Evolutionary conservation across 805 yeast genomes (phyloP).

Genomic region (Lachancea kluyveri): DNA sequence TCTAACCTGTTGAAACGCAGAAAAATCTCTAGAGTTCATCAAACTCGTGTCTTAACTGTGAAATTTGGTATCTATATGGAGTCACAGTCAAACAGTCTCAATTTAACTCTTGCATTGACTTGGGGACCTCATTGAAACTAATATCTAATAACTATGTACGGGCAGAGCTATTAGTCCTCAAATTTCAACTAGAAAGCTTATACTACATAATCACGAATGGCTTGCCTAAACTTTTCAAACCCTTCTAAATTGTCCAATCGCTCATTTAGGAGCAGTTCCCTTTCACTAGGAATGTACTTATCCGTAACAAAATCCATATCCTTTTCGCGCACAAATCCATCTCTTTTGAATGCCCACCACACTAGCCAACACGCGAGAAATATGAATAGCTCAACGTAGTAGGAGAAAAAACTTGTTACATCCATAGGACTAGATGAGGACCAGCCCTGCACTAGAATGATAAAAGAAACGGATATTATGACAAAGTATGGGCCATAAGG

Average conservation of each 20-base stretch:
- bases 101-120: too few species aligned
- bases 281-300: slow-evolving; percentile 43
- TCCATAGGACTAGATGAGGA: slow-evolving; percentile 42
- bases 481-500: slow-evolving; percentile 46
- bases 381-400: slow-evolving; percentile 41
- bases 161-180: too few species aligned
- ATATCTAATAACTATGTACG: too few species aligned
- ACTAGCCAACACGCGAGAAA: slow-evolving; percentile 40
- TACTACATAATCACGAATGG: slow-evolving; percentile 15
- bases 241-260: slow-evolving; percentile 37
- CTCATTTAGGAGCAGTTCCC: slow-evolving; percentile 38
- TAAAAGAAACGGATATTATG: slow-evolving; percentile 37
- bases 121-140: too few species aligned
- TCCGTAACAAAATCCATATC: slow-evolving; percentile 52
- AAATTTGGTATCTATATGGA: too few species aligned
- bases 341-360: slow-evolving; percentile 39
- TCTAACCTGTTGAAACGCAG: slow-evolving; percentile 29
- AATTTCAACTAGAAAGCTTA: slow-evolving; percentile 1
- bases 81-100: too few species aligned
- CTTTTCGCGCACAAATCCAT: slow-evolving; percentile 35
- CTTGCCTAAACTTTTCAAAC: slow-evolving; percentile 35
- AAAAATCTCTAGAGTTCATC: not conserved
- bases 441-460: slow-evolving; percentile 51
- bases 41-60: too few species aligned
- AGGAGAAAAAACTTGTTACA: slow-evolving; percentile 36